Conservation (phyloP, 345 rosid genomes). For the Acer saccharum region DNA sequence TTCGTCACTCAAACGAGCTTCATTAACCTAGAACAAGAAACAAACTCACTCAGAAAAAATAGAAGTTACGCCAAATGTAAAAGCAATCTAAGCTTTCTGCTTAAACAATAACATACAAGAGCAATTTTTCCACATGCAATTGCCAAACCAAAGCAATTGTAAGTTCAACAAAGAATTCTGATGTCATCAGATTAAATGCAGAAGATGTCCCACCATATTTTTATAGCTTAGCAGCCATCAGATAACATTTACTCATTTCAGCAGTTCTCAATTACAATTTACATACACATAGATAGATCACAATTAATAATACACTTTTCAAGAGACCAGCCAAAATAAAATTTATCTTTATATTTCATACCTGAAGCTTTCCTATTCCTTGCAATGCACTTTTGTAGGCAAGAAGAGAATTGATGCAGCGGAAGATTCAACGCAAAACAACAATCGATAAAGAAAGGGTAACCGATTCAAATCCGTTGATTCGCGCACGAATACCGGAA, state of each 20-base stretch:
- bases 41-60: not conserved
- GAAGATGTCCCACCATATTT: not conserved
- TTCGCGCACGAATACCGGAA: too few species aligned
- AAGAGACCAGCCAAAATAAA: not conserved
- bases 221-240: not conserved
- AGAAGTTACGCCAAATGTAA: not conserved
- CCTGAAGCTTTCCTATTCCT: constrained; percentile 94
- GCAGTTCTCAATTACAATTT: constrained; percentile 14
- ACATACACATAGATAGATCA: constrained; percentile 7
- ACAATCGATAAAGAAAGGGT: too few species aligned
- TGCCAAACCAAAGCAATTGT: not conserved
- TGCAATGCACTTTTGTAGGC: constrained; percentile 88
- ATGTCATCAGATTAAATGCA: not conserved
- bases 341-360: constrained; percentile 24
- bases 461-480: too few species aligned
- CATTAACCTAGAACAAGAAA: constrained; percentile 62
- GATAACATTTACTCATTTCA: not conserved
- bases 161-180: not conserved
- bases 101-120: not conserved
- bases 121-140: not conserved
- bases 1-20: constrained; percentile 72
- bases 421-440: too few species aligned
- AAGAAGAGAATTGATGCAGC: too few species aligned
- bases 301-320: constrained; percentile 4
- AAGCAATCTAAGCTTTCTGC: constrained; percentile 11